Base-by-base conservation (phyloP, 2,329 filamentous ascomycete species). In the Paramyrothecium roridum region DNA sequence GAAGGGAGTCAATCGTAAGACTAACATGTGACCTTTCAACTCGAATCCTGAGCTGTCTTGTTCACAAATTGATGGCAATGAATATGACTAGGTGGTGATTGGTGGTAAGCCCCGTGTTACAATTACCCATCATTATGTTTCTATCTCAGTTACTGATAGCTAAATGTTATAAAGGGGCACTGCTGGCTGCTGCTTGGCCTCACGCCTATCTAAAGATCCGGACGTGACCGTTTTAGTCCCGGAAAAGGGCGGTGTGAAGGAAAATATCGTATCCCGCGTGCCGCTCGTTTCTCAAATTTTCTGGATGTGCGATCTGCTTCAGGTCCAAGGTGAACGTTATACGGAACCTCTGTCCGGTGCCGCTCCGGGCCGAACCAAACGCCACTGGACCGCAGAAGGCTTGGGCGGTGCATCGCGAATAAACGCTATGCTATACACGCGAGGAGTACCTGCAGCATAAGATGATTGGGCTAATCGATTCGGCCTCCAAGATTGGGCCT, bases 121-220 rank as follows among this genome's bases (percentile, higher is more conserved):
- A 43, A 4, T 7, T 8, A 13, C 37, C 37, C 6, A 17, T 13
- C 37, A 43, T n/a, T n/a, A n/a, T n/a, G n/a, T n/a, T n/a, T n/a
- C n/a, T n/a, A n/a, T n/a, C n/a, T n/a, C n/a, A n/a, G n/a, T n/a
- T n/a, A n/a, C n/a, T n/a, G n/a, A n/a, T n/a, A n/a, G n/a, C n/a
- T n/a, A n/a, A n/a, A n/a, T n/a, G n/a, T n/a, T n/a, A n/a, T n/a
- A n/a, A n/a, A n/a, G n/a, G n/a, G 78, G 78, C 21, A 79, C 77
- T 2, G 75, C 77, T 30, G 78, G 77, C 26, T 77, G 76, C 63
- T 74, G 76, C 2, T 56, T 80, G 51, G 78, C 77, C 3, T 74
- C 74, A 21, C 72, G 77, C 40, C 67, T 81, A 1, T 71, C 67
- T 16, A 72, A 76, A 54, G 68, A 73, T 53, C 66, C 65, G 10